Conservation (phyloP, 2,329 filamentous ascomycete species). For the Hirsutella rhossiliensis region DNA sequence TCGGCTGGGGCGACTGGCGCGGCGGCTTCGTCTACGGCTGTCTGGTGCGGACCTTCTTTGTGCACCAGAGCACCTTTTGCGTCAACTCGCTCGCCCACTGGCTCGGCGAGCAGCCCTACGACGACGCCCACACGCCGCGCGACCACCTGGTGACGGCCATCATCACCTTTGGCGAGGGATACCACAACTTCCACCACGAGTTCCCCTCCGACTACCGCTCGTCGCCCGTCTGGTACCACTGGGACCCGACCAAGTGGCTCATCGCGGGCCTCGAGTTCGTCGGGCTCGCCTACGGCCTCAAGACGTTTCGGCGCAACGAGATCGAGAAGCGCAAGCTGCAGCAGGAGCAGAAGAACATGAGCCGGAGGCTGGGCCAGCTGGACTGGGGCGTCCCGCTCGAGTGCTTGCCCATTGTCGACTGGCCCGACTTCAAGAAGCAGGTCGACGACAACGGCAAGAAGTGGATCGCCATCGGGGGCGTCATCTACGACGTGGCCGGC, state of each 20-base stretch:
- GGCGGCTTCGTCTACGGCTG: conserved; percentile 78
- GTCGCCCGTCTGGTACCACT: conserved; percentile 82
- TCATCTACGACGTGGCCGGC: conserved; percentile 72
- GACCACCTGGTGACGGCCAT: conserved; percentile 80
- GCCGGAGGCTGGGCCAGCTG: conserved; percentile 69
- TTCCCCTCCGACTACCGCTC: conserved; percentile 91
- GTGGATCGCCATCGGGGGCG: conserved; percentile 67
- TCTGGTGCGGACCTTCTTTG: conserved; percentile 77
- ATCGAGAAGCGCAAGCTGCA: conserved; percentile 86
- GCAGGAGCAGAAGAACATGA: conserved; percentile 84
- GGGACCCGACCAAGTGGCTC: conserved; percentile 83
- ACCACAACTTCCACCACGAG: conserved; percentile 95
- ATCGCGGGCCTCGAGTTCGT: conserved; percentile 30
- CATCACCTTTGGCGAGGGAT: conserved; percentile 76
- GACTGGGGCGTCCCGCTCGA: conserved; percentile 82
- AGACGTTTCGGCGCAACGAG: conserved; percentile 69
- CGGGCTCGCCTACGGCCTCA: not conserved
- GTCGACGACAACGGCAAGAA: conserved; percentile 64
- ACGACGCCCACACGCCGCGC: conserved; percentile 82
- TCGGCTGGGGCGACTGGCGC: conserved; percentile 69
- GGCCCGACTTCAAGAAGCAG: conserved; percentile 55
- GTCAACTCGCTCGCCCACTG: conserved; percentile 86
- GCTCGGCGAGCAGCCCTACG: conserved; percentile 84
- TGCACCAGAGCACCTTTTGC: conserved; percentile 87
- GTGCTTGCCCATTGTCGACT: conserved; percentile 72